phyloP scores from a whole-genome alignment of 208 protist genomes.

The Acanthamoeba castellanii region DNA sequence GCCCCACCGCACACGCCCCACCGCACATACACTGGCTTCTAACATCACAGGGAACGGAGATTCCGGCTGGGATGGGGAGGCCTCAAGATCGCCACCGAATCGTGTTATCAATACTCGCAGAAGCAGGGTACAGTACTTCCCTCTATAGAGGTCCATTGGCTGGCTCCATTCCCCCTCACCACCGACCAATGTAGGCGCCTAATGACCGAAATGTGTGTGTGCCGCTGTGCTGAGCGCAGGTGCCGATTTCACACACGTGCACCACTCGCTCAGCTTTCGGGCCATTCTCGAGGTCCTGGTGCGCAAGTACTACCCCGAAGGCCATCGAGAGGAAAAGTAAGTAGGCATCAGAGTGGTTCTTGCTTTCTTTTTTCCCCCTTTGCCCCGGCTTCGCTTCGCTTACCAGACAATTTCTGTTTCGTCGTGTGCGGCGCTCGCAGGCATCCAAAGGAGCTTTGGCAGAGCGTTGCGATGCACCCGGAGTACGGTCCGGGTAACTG shows the following conservation, averaged over 20 bases:
- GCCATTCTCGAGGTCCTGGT: constrained; percentile 54
- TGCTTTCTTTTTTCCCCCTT: not conserved
- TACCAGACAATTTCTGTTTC: not conserved
- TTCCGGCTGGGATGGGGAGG: constrained; percentile 48
- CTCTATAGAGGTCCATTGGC: not conserved
- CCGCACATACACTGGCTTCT: too few relatives aligned
- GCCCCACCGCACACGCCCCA: too few relatives aligned
- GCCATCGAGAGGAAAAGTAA: not conserved
- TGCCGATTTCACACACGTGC: constrained; percentile 30
- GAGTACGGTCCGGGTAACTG: constrained; percentile 46
- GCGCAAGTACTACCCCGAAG: constrained; percentile 62
- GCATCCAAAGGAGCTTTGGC: constrained; percentile 22
- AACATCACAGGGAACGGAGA: not conserved
- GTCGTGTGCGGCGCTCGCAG: not conserved
- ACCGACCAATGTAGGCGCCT: too few relatives aligned
- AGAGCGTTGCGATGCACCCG: not conserved
- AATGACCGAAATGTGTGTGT: not conserved
- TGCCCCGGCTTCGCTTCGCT: not conserved
- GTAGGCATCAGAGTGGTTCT: not conserved
- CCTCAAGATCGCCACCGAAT: constrained; percentile 60
- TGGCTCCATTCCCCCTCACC: too few relatives aligned
- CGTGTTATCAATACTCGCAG: constrained; percentile 31
- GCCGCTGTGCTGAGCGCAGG: not conserved
- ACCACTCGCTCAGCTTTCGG: constrained; percentile 51
- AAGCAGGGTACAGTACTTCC: not conserved